These are phyloP conservation scores for Rosa lucieae DNA, from an alignment of 306 rosid species.

Conservation along the genomic window DNA sequence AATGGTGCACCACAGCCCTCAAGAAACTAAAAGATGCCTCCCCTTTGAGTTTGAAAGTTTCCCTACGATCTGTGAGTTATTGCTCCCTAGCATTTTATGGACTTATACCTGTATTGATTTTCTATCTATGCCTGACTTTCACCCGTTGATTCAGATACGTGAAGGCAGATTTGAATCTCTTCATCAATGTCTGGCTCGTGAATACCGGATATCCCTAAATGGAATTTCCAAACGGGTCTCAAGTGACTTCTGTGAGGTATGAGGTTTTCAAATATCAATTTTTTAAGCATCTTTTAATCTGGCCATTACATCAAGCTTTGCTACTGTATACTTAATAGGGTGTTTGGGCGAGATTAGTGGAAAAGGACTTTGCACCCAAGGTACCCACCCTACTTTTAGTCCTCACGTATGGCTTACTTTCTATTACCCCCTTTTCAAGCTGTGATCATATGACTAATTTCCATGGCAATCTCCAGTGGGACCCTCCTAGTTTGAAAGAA, in stretches of 20 bases:
- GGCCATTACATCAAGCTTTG: slow-evolving; percentile 6
- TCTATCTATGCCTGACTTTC: slow-evolving; percentile 23
- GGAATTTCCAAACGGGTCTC: slow-evolving; percentile 59
- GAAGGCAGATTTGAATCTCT: slow-evolving; percentile 94
- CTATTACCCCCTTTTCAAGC: not conserved
- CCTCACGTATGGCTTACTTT: not conserved
- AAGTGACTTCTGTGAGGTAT: slow-evolving; percentile 79
- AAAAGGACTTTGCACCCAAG: slow-evolving; percentile 92
- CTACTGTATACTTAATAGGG: slow-evolving; percentile 48
- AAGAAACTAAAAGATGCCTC: slow-evolving; percentile 74
- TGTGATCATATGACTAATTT: slow-evolving; percentile 1
- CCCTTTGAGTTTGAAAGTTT: slow-evolving; percentile 86
- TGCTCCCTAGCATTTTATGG: slow-evolving; percentile 10
- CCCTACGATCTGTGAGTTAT: slow-evolving; percentile 76
- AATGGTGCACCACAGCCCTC: slow-evolving; percentile 65
- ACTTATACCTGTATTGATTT: slow-evolving; percentile 21
- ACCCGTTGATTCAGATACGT: slow-evolving; percentile 59
- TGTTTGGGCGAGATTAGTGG: slow-evolving; percentile 79
- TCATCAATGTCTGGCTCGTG: slow-evolving; percentile 81
- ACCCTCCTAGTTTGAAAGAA: slow-evolving; percentile 68
- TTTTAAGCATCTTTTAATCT: slow-evolving; percentile 9
- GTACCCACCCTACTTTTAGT: slow-evolving; percentile 32
- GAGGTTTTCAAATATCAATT: slow-evolving; percentile 19
- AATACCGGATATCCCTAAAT: slow-evolving; percentile 65
- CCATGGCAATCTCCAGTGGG: slow-evolving; percentile 67